A percentile compares a stretch with the other conserved stretches of the same genome.
Conservation (phyloP, 2,329 filamentous ascomycete genomes). For the Didymella pinodella region DNA sequence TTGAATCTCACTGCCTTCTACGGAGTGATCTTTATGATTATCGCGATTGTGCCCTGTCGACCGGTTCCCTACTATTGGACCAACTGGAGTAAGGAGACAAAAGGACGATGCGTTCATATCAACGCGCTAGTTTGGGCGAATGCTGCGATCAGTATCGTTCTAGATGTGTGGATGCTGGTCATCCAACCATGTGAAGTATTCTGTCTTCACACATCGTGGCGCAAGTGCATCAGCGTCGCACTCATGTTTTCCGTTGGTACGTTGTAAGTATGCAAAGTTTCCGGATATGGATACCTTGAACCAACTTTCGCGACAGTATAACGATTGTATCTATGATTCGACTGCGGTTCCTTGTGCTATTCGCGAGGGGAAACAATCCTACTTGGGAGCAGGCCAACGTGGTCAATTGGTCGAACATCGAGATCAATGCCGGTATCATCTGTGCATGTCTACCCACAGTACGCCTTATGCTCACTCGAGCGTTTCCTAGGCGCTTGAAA, state of each 20-base stretch:
- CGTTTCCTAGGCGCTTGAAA: neutral
- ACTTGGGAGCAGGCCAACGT: neutral
- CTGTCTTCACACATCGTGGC: neutral
- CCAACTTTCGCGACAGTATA: neutral
- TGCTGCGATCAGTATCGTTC: neutral
- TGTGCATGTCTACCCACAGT: neutral
- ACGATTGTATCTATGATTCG: neutral
- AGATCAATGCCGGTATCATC: neutral
- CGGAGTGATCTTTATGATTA: neutral
- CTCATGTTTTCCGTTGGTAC: neutral
- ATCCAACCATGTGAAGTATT: neutral
- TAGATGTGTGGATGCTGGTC: neutral
- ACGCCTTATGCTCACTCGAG: neutral
- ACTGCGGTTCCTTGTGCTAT: neutral
- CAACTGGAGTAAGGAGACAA: neutral
- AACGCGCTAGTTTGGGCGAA: neutral
- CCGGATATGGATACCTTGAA: neutral
- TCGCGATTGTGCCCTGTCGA: neutral
- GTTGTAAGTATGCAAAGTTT: neutral
- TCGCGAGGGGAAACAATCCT: neutral
- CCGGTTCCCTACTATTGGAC: neutral
- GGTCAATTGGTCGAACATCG: neutral
- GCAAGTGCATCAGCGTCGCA: neutral
- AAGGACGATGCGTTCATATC: neutral
- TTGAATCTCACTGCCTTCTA: neutral